Base-by-base conservation (phyloP, 2,329 filamentous ascomycete genomes). In the Grosmannia clavigera region DNA sequence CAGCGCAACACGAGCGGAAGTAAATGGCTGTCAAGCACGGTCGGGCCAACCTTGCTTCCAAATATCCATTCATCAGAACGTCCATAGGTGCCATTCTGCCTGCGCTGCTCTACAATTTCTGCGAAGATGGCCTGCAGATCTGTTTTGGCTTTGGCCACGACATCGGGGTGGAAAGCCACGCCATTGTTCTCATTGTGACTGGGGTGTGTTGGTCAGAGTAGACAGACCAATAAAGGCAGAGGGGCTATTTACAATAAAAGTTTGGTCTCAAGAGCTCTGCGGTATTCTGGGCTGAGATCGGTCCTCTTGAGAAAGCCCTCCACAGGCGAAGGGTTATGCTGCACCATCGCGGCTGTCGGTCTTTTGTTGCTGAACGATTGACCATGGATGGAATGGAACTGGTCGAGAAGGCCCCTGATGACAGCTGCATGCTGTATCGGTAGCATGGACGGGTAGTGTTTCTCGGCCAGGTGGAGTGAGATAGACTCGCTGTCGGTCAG, bases 401-500 rank as follows among this genome's bases (percentile, higher is more conserved):
- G 5, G 2, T 12, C 22, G 29, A 58, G 29, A 6, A 58, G 48
- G 16, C 12, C 11, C 12, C 14, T n/a, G 22, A 58, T 53, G n/a
- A 43, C 31, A 5, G 29, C 31, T 3, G 19, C 48, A n/a, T 58
- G 57, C 1, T 16, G 7, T 3, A 3, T 16, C 29, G 48, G 48
- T 12, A 58, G 33, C 57, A 58, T 40, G 22, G 50, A 31, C 14
- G 57, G 57, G 48, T 43, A 58, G 57, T 53, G 33, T 2, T 53
- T 22, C 29, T 53, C 33, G 48, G 48, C 48, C 7, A 58, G 31
- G 57, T 53, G 43, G 43, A 53, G 29, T 3, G 57, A 53, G 48
- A 58, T 58, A n/a, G 19, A 27, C 22, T n/a, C 5, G 48, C 57
- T 58, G 48, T 58, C 57, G 31, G 57, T 53, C 46, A 58, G 46